Conservation (phyloP, 75 land plant genomes). For the Larix kaempferi region DNA sequence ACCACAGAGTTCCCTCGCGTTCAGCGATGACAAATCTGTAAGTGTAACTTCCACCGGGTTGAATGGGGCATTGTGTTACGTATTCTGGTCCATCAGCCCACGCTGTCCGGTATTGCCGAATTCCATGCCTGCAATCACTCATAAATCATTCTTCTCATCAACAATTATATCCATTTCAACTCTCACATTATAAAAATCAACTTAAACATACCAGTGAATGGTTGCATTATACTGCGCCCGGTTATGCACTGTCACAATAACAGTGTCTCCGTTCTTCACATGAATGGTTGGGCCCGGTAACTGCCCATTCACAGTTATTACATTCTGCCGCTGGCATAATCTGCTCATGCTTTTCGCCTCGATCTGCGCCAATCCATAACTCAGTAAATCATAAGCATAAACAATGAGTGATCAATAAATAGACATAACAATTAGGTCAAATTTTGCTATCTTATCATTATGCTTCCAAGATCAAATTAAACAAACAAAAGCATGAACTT, state of each 20-base stretch:
- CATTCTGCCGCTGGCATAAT: neutral
- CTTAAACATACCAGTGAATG: neutral
- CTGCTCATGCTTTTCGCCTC: neutral
- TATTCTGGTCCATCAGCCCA: slow-evolving; percentile 47
- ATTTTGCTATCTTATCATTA: no score
- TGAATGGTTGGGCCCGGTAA: neutral
- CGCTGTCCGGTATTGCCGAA: slow-evolving; percentile 29
- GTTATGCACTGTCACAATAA: neutral
- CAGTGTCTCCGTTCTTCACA: neutral
- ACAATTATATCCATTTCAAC: no score
- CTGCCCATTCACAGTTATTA: neutral
- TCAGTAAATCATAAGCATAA: no score
- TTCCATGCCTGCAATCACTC: slow-evolving; percentile 33
- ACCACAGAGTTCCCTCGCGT: slow-evolving; percentile 47
- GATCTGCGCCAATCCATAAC: no score
- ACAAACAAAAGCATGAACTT: no score
- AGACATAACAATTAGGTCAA: no score
- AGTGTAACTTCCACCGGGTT: slow-evolving; percentile 28
- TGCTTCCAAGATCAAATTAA: no score
- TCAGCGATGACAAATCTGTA: slow-evolving; percentile 28
- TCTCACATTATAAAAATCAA: no score
- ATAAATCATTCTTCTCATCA: neutral
- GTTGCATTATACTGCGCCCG: neutral
- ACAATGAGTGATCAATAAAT: no score
- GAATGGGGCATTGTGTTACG: slow-evolving; percentile 50